These are phyloP conservation scores for Monosporascus sp. DNA, from an alignment of 2,329 filamentous ascomycete genomes.

Conservation along the genomic window DNA sequence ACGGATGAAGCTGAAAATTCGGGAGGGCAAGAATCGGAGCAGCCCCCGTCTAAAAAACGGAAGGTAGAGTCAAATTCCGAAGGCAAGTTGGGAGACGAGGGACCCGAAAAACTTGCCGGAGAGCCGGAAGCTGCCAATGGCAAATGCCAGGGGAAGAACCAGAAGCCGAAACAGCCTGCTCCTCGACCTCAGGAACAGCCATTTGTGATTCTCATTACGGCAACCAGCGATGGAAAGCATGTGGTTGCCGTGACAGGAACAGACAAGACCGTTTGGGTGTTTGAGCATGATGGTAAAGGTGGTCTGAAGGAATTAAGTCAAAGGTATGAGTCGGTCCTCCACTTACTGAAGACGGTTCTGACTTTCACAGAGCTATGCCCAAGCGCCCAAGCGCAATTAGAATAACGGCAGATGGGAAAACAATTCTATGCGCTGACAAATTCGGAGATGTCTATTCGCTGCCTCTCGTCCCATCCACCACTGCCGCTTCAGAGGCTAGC, in stretches of 20 bases:
- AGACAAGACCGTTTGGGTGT: slow-evolving; percentile 85
- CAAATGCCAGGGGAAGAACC: slow-evolving; percentile 22
- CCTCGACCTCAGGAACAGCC: slow-evolving; percentile 40
- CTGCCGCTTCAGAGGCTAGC: slow-evolving; percentile 1
- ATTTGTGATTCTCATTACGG: slow-evolving; percentile 63
- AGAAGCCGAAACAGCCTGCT: slow-evolving; percentile 19
- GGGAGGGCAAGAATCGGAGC: slow-evolving; percentile 10
- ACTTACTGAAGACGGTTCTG: slow-evolving; percentile 14
- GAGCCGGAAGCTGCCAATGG: slow-evolving; percentile 1
- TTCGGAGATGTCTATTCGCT: slow-evolving; percentile 94
- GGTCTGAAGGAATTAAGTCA: slow-evolving; percentile 63
- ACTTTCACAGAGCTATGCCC: slow-evolving; percentile 64
- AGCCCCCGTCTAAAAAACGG: slow-evolving; percentile 19
- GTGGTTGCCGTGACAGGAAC: slow-evolving; percentile 78
- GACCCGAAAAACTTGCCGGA: neutral
- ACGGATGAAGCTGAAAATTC: slow-evolving; percentile 4
- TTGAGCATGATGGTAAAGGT: slow-evolving; percentile 60
- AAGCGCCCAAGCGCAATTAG: slow-evolving; percentile 79
- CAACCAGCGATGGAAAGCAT: slow-evolving; percentile 60
- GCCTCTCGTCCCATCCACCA: slow-evolving; percentile 52
- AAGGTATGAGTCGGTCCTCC: slow-evolving; percentile 46
- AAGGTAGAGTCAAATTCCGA: slow-evolving; percentile 12
- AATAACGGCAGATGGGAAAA: slow-evolving; percentile 62
- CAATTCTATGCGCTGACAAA: slow-evolving; percentile 84
- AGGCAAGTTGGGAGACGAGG: slow-evolving; percentile 1